Evolutionary conservation across 176 grass and related monocot genomes (phyloP), one percentile per base, ranked within the genome.

Genomic region (Miscanthus lutarioriparius): DNA sequence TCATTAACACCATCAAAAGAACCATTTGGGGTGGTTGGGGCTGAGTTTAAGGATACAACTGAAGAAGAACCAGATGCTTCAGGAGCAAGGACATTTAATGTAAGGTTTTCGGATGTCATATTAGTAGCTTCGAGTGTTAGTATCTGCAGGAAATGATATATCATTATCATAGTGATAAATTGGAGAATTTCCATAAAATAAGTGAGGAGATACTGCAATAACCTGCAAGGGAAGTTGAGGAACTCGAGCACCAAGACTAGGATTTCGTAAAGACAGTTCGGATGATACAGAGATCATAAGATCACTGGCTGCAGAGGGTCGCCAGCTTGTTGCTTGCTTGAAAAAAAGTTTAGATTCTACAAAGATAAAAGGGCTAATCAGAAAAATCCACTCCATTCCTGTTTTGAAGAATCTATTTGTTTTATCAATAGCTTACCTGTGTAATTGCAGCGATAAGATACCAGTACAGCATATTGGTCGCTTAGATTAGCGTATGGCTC

Each of bases 311-410:
- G 87, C 88, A 85, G 70, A 88, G 48, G 96, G 96, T 56, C 26
- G 91, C 96, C 96, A 99, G 74, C 79, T 93, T 67, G 91, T 96
- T 75, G 82, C 77, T 62, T 99, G 91, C 88, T 99, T 99, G 81
- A 96, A 99, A 75, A 99, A 99, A 51, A 99, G 86, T 80, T 96
- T 99, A 27, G 96, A 99, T 78, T 96, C 96, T 99, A 85, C 81
- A 77, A 5, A 94, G 59, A 40, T 35, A 90, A 78, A 51, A 25
- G 82, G 59, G 54, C 25, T 41, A 77, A 64, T 80, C 67, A 91
- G 80, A 89, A 87, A 70, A 82, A n/a, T 59, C 17, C 69, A 7
- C 28, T 70, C 17, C 20, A 67, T n/a, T 71, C 39, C 40, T 69
- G 8, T 86, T 77, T 37, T 23, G 4, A 73, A 68, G 10, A 68